phyloP scores from a whole-genome alignment of 345 rosid species.

The Bretschneidera sinensis region DNA sequence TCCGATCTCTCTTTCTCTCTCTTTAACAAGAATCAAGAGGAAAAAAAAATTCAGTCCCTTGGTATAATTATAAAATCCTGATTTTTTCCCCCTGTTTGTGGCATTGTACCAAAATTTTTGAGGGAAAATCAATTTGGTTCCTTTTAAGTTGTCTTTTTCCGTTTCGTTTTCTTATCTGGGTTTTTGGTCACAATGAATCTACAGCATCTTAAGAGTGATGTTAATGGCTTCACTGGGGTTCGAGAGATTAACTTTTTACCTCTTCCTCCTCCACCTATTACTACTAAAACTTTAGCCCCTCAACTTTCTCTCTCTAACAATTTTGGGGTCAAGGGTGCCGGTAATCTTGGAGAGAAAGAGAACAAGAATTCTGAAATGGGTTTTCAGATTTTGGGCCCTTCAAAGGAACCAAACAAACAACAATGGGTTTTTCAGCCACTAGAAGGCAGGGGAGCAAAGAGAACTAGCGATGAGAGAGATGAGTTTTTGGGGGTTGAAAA shows the following conservation, averaged over 20 bases:
- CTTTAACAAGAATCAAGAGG: neutral
- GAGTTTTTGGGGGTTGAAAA: conserved; percentile 20
- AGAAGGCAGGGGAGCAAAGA: conserved; percentile 23
- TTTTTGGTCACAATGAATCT: conserved; percentile 31
- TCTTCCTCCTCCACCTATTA: conserved; percentile 4
- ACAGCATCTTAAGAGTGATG: conserved; percentile 14
- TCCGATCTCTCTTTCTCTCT: too few species aligned
- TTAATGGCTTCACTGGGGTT: conserved; percentile 14
- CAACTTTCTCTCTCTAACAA: conserved; percentile 19
- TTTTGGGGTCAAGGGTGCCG: conserved; percentile 11
- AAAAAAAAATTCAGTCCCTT: too few species aligned
- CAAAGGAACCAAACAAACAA: conserved; percentile 17
- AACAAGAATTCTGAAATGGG: conserved; percentile 27
- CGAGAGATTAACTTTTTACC: conserved; percentile 27
- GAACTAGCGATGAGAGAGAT: conserved; percentile 18
- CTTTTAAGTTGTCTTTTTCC: neutral
- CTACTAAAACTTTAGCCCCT: neutral
- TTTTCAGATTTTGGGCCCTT: conserved; percentile 25
- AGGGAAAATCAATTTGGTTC: neutral
- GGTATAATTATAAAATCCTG: neutral
- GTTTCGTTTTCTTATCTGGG: neutral
- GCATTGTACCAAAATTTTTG: neutral
- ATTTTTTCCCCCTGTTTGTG: neutral
- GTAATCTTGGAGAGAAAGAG: conserved; percentile 4
- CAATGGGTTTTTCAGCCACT: conserved; percentile 13